Conservation (phyloP, 768 basidiomycete genomes). For the Mycena epipterygia region DNA sequence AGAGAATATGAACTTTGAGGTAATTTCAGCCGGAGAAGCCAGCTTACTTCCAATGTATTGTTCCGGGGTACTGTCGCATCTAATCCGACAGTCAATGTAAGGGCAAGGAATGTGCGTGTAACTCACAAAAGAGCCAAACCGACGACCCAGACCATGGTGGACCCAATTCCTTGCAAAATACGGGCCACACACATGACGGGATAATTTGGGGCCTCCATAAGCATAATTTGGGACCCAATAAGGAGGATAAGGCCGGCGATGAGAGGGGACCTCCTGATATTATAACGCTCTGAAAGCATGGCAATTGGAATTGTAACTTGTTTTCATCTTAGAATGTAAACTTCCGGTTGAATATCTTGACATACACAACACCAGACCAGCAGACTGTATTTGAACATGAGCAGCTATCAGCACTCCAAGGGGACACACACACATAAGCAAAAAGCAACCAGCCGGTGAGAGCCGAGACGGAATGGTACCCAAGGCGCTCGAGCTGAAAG, state of each 20-base stretch:
- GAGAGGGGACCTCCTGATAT: constrained; percentile 62
- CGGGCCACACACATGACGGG: constrained; percentile 71
- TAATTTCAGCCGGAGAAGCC: background rate
- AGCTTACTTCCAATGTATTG: constrained; percentile 62
- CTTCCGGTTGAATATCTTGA: background rate
- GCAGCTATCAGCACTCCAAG: background rate
- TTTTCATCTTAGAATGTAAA: background rate
- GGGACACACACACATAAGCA: constrained; percentile 60
- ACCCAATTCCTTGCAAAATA: constrained; percentile 70
- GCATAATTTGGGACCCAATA: constrained; percentile 67
- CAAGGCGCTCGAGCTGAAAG: constrained; percentile 68
- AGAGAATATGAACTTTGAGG: background rate
- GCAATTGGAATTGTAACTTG: constrained; percentile 72
- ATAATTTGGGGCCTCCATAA: constrained; percentile 74
- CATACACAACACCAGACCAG: constrained; percentile 68
- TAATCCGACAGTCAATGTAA: constrained; percentile 34
- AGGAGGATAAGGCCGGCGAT: constrained; percentile 64
- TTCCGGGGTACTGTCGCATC: constrained; percentile 70
- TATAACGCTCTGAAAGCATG: constrained; percentile 65
- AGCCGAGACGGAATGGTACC: constrained; percentile 60
- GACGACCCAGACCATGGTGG: constrained; percentile 74
- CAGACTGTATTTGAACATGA: constrained; percentile 54
- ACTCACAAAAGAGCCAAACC: constrained; percentile 71
- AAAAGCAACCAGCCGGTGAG: constrained; percentile 73
- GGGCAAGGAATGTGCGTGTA: background rate